Evolutionary conservation across 1,284 basidiomycete species (phyloP).

Genomic region (Trichosporon asahii): DNA sequence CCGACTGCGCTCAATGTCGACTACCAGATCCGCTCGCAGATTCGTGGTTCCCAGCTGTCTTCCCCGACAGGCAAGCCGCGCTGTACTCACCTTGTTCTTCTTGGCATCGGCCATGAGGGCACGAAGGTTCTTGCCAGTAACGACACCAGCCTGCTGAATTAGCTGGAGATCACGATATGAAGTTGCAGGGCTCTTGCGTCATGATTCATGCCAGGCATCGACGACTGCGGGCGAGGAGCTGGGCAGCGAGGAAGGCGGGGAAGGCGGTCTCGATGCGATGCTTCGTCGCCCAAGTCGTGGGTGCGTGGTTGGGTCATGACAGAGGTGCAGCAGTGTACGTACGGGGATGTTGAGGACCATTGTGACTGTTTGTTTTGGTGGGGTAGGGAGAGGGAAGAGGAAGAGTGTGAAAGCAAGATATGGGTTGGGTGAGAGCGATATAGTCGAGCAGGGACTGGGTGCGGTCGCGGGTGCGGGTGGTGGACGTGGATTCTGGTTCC

Average conservation of each 20-base stretch:
- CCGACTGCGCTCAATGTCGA: not conserved
- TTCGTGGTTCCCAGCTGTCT: not conserved
- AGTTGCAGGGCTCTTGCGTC: not conserved
- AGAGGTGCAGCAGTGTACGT: not conserved
- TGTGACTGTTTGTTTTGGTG: slow-evolving; percentile 9
- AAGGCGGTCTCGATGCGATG: not conserved
- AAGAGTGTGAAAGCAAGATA: not conserved
- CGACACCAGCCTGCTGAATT: slow-evolving; percentile 66
- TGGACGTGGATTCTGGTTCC: slow-evolving; percentile 4
- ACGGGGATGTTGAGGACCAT: slow-evolving; percentile 9
- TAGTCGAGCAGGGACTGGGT: not conserved
- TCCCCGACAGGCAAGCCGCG: not conserved
- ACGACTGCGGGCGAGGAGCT: not conserved
- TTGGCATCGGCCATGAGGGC: slow-evolving; percentile 85
- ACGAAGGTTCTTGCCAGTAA: slow-evolving; percentile 81
- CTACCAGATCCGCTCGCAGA: not conserved
- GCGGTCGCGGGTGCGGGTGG: not conserved
- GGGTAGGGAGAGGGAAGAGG: not conserved
- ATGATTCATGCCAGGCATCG: not conserved
- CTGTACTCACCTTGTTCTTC: slow-evolving; percentile 65
- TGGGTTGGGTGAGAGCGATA: not conserved
- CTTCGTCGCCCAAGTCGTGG: not conserved
- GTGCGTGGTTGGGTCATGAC: not conserved
- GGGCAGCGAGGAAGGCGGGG: not conserved
- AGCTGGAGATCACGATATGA: not conserved